phyloP scores from a whole-genome alignment of 2,329 filamentous ascomycete genomes.

The Exophiala alcalophila region DNA sequence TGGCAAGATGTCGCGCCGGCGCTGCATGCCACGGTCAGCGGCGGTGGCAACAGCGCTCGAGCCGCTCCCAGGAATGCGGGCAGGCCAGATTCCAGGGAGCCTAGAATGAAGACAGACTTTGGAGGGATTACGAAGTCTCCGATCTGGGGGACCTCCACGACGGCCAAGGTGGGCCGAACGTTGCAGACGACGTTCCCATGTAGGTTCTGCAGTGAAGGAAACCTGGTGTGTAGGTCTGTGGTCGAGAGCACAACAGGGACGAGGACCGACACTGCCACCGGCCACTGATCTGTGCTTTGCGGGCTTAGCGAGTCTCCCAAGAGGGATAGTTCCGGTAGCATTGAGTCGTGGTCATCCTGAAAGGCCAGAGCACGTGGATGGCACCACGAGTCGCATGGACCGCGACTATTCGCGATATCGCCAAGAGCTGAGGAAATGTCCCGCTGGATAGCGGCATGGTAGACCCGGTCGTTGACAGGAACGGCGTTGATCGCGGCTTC shows the following conservation, averaged over 20 bases:
- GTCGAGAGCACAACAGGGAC: constrained; percentile 22
- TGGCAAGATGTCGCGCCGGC: too few species aligned
- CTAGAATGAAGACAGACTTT: constrained; percentile 47
- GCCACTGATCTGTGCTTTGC: neutral
- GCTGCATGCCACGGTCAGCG: constrained; percentile 48
- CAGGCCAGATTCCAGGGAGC: constrained; percentile 35
- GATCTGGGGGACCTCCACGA: constrained; percentile 24
- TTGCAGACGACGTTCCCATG: constrained; percentile 20
- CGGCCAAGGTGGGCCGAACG: neutral
- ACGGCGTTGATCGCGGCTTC: constrained; percentile 39
- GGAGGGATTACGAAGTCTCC: constrained; percentile 49
- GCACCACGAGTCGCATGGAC: constrained; percentile 11
- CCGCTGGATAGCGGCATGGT: constrained; percentile 30
- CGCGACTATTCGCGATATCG: constrained; percentile 31
- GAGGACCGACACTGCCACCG: constrained; percentile 1
- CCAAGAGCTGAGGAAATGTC: constrained; percentile 41
- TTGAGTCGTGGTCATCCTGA: neutral
- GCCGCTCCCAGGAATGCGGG: constrained; percentile 34
- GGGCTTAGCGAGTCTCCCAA: constrained; percentile 6
- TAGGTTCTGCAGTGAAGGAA: constrained; percentile 12
- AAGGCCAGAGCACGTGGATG: constrained; percentile 6
- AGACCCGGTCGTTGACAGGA: constrained; percentile 34
- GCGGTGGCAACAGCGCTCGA: constrained; percentile 9
- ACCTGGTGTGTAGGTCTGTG: constrained; percentile 17
- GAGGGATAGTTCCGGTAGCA: too few species aligned